Base-by-base conservation (phyloP, 1,139 yeast species). In the Candida gigantensis region DNA sequence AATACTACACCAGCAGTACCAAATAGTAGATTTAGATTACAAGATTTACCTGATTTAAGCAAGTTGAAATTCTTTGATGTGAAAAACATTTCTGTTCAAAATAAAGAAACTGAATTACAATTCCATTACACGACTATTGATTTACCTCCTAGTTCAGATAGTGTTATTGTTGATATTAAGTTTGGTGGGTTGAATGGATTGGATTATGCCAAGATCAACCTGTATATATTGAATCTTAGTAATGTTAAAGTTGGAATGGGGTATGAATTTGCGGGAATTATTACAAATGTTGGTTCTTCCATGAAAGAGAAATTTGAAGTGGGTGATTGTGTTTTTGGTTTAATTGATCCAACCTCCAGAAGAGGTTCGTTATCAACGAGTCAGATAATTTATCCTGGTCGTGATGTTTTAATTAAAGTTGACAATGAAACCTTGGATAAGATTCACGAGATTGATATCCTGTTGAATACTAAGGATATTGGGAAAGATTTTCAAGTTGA, bases 231-330 rank as follows among this genome's bases (percentile, higher is more conserved):
- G 37, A 69, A 69, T 46, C 46, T 68, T 25, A 62, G 73, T 42
- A 62, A 65, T 35, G 55, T 56, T 32, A 59, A 65, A 41, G 58
- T 71, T 6, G 76, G 74, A 0, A 50, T 71, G 35, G 77, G 76
- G 2, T 66, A 65, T 49, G 73, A 66, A 39, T 71, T 62, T 49
- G 56, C 62, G 10, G 77, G 76, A 3, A 54, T 50, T 15, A 52
- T 71, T 3, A 45, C 52, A 6, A 57, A 57, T 28, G 59, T 66
- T 14, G 74, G 75, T 1, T 31, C 50, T 8, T 55, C 51, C n/a
- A 57, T 54, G 27, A 42, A 37, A 12, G 42, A 49, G 5, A 47
- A 46, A 14, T 66, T 48, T 41, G 46, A 51, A 5, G 58, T 59
- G 28, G 75, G 73, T 5, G 67, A 62, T 37, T 44, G 39, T 17